Evolutionary conservation across 768 basidiomycete species (phyloP).

Genomic region (Imleria badia): DNA sequence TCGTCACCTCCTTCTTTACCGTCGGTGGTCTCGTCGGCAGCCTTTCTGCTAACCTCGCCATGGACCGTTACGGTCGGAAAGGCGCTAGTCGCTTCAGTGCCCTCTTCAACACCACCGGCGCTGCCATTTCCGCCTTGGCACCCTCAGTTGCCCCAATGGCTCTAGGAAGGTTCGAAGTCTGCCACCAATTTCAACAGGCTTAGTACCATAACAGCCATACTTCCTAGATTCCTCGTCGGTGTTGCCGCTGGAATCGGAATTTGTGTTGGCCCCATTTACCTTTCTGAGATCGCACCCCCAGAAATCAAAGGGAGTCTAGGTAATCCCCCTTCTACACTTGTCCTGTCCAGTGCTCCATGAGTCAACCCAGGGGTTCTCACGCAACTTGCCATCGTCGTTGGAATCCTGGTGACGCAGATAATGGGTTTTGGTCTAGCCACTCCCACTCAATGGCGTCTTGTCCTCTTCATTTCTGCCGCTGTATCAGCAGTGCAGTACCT

Average conservation of each 20-base stretch:
- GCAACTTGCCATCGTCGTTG: constrained; percentile 80
- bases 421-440: constrained; percentile 72
- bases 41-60: constrained; percentile 59
- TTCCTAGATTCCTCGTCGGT: constrained; percentile 60
- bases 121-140: constrained; percentile 65
- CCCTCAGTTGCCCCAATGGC: constrained; percentile 53
- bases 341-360: background rate
- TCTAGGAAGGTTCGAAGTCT: constrained; percentile 59
- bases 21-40: constrained; percentile 85
- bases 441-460: constrained; percentile 66
- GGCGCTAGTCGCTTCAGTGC: constrained; percentile 64
- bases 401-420: constrained; percentile 83
- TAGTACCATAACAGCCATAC: background rate
- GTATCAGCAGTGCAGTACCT: constrained; percentile 60
- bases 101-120: constrained; percentile 53
- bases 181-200: background rate
- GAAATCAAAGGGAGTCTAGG: constrained; percentile 75
- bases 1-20: constrained; percentile 84
- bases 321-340: constrained; percentile 26
- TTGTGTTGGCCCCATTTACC: constrained; percentile 79
- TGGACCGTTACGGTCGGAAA: constrained; percentile 71
- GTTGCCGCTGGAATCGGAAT: constrained; percentile 69
- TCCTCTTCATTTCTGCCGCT: constrained; percentile 59
- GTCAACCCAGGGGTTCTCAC: constrained; percentile 64
- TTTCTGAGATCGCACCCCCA: constrained; percentile 82